Percentiles rank a stretch among this genome's conserved stretches.
phyloP scores from a whole-genome alignment of 805 yeast species.

The Metahyphopichia silvanorum region DNA sequence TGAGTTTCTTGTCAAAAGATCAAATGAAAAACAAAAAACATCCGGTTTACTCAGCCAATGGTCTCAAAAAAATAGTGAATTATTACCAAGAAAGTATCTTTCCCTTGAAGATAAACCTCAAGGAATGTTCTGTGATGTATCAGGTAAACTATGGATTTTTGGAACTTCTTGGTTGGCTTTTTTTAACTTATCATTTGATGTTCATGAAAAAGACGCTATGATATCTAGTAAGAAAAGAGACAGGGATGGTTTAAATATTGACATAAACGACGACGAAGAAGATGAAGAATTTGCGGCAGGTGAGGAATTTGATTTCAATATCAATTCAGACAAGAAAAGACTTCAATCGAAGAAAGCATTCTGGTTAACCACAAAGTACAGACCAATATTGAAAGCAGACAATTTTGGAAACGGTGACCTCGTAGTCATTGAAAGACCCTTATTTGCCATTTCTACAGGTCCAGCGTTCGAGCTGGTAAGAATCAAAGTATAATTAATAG shows the following conservation, averaged over 20 bases:
- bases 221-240: constrained; percentile 37
- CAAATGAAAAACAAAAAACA: constrained; percentile 7
- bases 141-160: constrained; percentile 72
- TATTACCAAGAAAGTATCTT: constrained; percentile 63
- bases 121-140: constrained; percentile 59
- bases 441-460: constrained; percentile 50
- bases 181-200: constrained; percentile 59
- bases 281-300: constrained; percentile 25
- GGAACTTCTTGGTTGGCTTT: constrained; percentile 80
- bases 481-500: constrained; percentile 36
- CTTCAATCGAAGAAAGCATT: constrained; percentile 42
- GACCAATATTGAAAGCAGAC: constrained; percentile 64
- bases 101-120: constrained; percentile 62
- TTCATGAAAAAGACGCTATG: constrained; percentile 42
- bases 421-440: constrained; percentile 75
- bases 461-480: constrained; percentile 67
- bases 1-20: constrained; percentile 52
- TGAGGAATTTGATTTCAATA: constrained; percentile 31
- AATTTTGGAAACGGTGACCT: constrained; percentile 54
- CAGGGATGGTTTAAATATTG: constrained; percentile 38
- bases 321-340: constrained; percentile 6
- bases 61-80: constrained; percentile 76
- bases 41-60: constrained; percentile 58
- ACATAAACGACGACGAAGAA: constrained; percentile 23
- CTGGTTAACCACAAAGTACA: constrained; percentile 75